Conservation (phyloP, 176 grass and related monocot genomes). For the Triticum dicoccoides region DNA sequence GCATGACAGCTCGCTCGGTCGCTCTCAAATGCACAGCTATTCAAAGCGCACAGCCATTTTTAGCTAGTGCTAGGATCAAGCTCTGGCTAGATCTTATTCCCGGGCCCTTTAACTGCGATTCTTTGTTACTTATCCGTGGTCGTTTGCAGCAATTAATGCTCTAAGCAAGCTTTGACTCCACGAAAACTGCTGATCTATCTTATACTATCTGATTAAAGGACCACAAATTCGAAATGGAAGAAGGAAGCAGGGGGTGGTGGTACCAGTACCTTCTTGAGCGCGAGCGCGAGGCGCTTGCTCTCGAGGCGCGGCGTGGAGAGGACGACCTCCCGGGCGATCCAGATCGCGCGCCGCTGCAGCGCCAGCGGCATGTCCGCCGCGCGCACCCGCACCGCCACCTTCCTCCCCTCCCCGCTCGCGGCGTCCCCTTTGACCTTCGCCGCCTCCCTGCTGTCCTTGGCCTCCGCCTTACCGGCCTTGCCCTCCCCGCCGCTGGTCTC, state of each 20-base stretch:
- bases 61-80: neutral
- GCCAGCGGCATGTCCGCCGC: conserved; percentile 75
- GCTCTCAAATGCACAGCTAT: neutral
- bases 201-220: neutral
- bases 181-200: neutral
- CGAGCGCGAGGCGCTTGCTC: conserved; percentile 87
- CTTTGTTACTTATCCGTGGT: too few species aligned
- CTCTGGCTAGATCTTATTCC: conserved; percentile 16
- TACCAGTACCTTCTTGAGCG: conserved; percentile 82
- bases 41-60: neutral
- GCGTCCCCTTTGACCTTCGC: conserved; percentile 15
- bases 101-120: neutral
- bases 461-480: conserved; percentile 23
- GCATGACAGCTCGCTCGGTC: neutral
- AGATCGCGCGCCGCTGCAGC: conserved; percentile 77
- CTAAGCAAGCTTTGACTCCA: neutral
- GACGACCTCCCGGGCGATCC: conserved; percentile 63
- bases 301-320: conserved; percentile 68
- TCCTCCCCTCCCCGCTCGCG: conserved; percentile 34
- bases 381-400: conserved; percentile 55
- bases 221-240: neutral
- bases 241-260: neutral
- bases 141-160: conserved; percentile 10
- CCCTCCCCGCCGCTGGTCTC: neutral
- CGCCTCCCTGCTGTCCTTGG: neutral